phyloP scores from a whole-genome alignment of 768 basidiomycete genomes.

The Rhodotorula paludigena region DNA sequence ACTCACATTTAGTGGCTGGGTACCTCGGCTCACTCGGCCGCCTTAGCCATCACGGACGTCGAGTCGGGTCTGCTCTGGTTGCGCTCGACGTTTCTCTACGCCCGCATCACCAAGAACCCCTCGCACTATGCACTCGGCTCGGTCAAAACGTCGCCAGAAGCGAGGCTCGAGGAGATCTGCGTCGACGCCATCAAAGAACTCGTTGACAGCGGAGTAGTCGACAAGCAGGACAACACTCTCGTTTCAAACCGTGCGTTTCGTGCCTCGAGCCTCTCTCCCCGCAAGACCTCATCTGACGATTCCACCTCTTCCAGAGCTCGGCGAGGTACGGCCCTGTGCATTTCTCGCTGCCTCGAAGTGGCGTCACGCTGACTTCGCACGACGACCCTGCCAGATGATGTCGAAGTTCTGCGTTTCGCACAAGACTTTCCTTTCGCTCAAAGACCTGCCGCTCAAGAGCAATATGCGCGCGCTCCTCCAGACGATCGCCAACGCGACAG shows the following conservation, averaged over 20 bases:
- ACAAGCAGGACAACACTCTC: slow-evolving; percentile 43
- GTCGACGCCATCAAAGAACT: slow-evolving; percentile 54
- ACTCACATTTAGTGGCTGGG: no score
- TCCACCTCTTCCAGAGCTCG: slow-evolving; percentile 42
- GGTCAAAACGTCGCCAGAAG: slow-evolving; percentile 22
- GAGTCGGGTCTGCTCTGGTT: slow-evolving; percentile 76
- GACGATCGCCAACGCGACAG: slow-evolving; percentile 60
- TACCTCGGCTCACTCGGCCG: no score
- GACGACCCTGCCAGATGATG: slow-evolving; percentile 33
- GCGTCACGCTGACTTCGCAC: slow-evolving; percentile 54
- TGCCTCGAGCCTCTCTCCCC: background rate
- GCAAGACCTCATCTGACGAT: background rate
- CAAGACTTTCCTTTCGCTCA: slow-evolving; percentile 66
- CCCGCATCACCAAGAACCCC: slow-evolving; percentile 79
- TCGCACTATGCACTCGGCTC: slow-evolving; percentile 55
- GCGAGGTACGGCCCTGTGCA: slow-evolving; percentile 51
- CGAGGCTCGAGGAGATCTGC: slow-evolving; percentile 57
- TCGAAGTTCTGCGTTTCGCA: slow-evolving; percentile 40
- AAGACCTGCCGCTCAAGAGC: slow-evolving; percentile 45
- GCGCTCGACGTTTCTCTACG: slow-evolving; percentile 75
- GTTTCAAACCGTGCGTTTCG: slow-evolving; percentile 13
- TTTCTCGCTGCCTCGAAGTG: no score
- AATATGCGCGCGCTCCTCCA: slow-evolving; percentile 53
- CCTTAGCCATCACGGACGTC: slow-evolving; percentile 64
- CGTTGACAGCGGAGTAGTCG: slow-evolving; percentile 48